Evolutionary conservation across 768 basidiomycete species (phyloP).

Genomic region (Dioszegia crocea): DNA sequence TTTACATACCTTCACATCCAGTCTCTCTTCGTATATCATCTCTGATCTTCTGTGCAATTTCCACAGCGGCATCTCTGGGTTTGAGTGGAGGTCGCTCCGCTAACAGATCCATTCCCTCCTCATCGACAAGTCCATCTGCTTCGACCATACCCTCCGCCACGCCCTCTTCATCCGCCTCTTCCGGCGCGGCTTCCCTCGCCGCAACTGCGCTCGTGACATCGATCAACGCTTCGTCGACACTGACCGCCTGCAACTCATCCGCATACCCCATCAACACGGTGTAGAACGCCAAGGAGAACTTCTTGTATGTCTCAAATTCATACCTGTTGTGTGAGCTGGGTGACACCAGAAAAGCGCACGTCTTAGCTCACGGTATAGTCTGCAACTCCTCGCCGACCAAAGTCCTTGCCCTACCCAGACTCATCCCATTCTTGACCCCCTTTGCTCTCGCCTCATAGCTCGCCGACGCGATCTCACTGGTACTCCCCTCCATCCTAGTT

Average conservation of each 20-base stretch:
- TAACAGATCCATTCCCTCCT: neutral
- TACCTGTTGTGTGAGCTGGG: constrained; percentile 53
- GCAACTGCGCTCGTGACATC: constrained; percentile 63
- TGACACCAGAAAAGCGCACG: neutral
- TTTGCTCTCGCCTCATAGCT: constrained; percentile 88
- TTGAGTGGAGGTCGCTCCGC: constrained; percentile 8
- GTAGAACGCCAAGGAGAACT: constrained; percentile 81
- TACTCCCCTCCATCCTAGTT: constrained; percentile 71
- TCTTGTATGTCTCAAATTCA: constrained; percentile 91
- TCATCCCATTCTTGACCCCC: constrained; percentile 93
- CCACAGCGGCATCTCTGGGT: constrained; percentile 61
- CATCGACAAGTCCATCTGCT: constrained; percentile 15
- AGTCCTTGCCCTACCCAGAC: constrained; percentile 49
- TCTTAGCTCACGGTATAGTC: constrained; percentile 54
- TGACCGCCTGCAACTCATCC: constrained; percentile 89
- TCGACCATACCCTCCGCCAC: constrained; percentile 14
- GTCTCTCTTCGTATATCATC: constrained; percentile 71
- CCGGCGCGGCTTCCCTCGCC: constrained; percentile 32
- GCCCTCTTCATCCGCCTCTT: constrained; percentile 20
- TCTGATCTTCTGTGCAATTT: constrained; percentile 76
- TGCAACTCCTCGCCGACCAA: constrained; percentile 39
- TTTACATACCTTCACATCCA: constrained; percentile 70
- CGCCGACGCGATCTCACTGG: constrained; percentile 80
- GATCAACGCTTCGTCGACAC: constrained; percentile 91
- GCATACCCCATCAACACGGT: constrained; percentile 84